Evolutionary conservation across 768 basidiomycete genomes (phyloP), one percentile per base, ranked within the genome.

Genomic region (Xerocomellus amylosporus): DNA sequence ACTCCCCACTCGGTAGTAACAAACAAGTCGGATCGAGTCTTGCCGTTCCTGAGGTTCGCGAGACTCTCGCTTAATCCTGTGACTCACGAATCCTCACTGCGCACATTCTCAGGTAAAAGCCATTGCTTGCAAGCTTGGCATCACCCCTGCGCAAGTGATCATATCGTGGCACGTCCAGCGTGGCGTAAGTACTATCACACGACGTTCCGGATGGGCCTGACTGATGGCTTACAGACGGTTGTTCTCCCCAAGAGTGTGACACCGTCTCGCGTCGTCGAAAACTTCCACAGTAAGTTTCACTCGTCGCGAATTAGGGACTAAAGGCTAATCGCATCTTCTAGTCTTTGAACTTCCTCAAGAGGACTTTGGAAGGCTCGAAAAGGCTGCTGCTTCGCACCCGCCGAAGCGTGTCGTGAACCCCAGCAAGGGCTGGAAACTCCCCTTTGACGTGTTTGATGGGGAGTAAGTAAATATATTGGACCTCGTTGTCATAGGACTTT

Each of bases 241-340:
- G 86, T 86, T 8, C 75, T 92, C 12, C 87, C 90, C 2, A 93
- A 91, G 77, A 88, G 85, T 58, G 87, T 90, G 14, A 85, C 83
- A 4, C 76, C 86, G 12, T 78, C 79, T 41, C 81, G 87, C 28
- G 76, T 93, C 33, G 73, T 77, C 52, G 87, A 88, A 67, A 92
- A 93, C 74, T 71, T 85, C 39, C 74, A 83, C n/a, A 71, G 87
- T 82, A 58, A 55, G 74, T n/a, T 17, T 19, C 41, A 19, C 2
- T 9, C 22, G 12, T 40, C 14, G 8, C 3, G 6, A n/a, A 37
- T 7, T 5, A 20, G 30, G n/a, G 22, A 15, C 6, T 26, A 15
- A 15, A n/a, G 8, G 19, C 9, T 58, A 19, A 65, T 31, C 15
- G 3, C 24, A 3, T 26, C 19, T 13, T 15, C 2, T 43, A 73